Conservation (phyloP, 257 asterid genomes). For the Solanum paucissectum region DNA sequence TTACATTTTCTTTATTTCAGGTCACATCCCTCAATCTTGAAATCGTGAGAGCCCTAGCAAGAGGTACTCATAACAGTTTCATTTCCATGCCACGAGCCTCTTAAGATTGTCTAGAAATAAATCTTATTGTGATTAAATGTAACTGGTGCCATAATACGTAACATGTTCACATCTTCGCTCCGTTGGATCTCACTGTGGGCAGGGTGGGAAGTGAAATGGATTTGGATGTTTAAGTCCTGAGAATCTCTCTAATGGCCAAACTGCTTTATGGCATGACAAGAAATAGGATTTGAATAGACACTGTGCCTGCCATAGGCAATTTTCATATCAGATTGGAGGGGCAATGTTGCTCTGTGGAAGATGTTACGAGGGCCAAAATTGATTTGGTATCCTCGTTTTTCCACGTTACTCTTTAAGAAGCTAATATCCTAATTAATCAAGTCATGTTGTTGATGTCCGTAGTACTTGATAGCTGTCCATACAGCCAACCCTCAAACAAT, state of each 20-base stretch:
- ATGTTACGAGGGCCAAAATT: not conserved
- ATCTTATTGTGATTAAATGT: not conserved
- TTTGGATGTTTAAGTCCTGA: not conserved
- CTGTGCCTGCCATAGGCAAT: not conserved
- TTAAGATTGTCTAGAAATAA: not conserved
- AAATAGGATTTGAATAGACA: not conserved
- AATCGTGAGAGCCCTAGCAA: constrained; percentile 87
- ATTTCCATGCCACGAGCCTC: not conserved
- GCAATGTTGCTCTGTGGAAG: not conserved
- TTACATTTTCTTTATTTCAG: constrained; percentile 24
- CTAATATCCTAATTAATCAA: not conserved
- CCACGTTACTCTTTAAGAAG: not conserved
- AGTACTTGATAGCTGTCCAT: not conserved
- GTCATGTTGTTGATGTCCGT: not conserved
- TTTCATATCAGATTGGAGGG: not conserved
- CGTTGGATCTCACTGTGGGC: not conserved
- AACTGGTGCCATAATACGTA: not conserved
- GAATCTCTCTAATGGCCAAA: not conserved
- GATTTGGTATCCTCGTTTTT: not conserved
- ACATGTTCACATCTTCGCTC: not conserved
- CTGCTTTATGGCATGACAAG: not conserved
- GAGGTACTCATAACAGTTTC: constrained; percentile 36
- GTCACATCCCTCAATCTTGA: constrained; percentile 89
- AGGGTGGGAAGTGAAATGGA: not conserved
- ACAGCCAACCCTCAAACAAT: not conserved